Base-by-base conservation (phyloP, 352 stramenopile species). In the Phytophthora meadii region DNA sequence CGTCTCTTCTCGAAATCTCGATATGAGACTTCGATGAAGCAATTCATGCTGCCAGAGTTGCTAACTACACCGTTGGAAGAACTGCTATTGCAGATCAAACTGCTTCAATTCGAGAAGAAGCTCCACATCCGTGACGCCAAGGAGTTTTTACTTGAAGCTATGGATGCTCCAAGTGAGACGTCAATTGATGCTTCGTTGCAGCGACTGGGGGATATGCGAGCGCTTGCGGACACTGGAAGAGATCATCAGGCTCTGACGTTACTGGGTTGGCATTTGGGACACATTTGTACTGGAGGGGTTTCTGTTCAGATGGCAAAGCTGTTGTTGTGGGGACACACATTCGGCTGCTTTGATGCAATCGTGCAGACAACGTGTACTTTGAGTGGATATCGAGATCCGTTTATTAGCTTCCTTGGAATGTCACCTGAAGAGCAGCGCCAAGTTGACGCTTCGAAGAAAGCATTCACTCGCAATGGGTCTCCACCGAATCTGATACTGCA, bases 111-210 rank as follows among this genome's bases (percentile, higher is more conserved):
- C 25, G 82, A 93, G 22, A 81, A 89, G 59, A 91, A 92, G 67
- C 74, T 93, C 4, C 71, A 85, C 34, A 90, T 92, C 45, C 61
- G 67, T 28, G 72, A 88, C 44, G 77, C 79, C 12, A 90, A 90
- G 58, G 71, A 77, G 17, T 99, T 99, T 60, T 68, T 99, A 22
- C 58, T 84, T 22, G 81, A 97, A 30, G 97, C 95, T 9, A 90
- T 99, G 54, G 89, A 99, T 55, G 91, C 97, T 14, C 97, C 97
- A 0, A 91, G 82, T 10, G 81, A 92, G n/a, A 82, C 90, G 3
- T 82, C 90, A 4, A 95, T 99, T 36, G 83, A 97, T 52, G 93
- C 90, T 45, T 93, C 95, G 14, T 72, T 99, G 11, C 84, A 96
- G 30, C 78, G 96, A 1, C 71, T 98, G 17, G 68, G 84, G 46